Conservation (phyloP, 176 grass and related monocot species). For the Phragmites australis region DNA sequence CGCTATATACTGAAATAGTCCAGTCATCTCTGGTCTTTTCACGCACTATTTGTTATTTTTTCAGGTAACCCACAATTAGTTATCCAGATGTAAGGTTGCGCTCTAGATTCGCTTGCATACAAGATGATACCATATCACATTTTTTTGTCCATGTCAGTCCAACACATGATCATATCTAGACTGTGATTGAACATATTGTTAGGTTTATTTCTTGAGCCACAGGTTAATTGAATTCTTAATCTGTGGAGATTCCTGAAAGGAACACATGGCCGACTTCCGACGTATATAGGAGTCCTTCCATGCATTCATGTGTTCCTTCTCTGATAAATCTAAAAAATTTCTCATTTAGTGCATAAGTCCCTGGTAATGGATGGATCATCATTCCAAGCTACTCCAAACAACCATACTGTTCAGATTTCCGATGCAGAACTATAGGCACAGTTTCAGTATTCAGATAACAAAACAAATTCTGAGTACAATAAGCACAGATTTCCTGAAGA, state of each 20-base stretch:
- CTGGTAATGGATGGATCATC: conserved; percentile 13
- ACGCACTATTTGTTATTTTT: background rate
- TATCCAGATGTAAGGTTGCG: conserved; percentile 4
- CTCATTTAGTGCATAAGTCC: conserved; percentile 1
- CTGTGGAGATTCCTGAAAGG: conserved; percentile 1
- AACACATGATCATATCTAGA: conserved; percentile 14
- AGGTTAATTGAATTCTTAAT: conserved; percentile 9
- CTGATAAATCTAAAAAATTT: conserved; percentile 7
- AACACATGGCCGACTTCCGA: conserved; percentile 25
- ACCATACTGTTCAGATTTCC: conserved; percentile 14
- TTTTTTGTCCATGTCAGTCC: background rate
- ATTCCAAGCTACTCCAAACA: conserved; percentile 43
- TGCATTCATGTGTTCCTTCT: conserved; percentile 36
- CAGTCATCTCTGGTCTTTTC: background rate
- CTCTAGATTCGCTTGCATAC: conserved; percentile 19
- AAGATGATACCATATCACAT: background rate
- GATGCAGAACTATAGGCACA: conserved; percentile 4
- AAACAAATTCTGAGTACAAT: no score
- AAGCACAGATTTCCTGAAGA: background rate
- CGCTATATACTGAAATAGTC: conserved; percentile 3
- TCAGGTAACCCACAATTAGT: background rate
- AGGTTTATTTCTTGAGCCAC: conserved; percentile 10
- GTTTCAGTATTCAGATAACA: background rate
- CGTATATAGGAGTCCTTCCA: background rate
- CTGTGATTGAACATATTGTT: conserved; percentile 3